Evolutionary conservation across 1,139 yeast genomes (phyloP).

Genomic region (Pichia sp.): DNA sequence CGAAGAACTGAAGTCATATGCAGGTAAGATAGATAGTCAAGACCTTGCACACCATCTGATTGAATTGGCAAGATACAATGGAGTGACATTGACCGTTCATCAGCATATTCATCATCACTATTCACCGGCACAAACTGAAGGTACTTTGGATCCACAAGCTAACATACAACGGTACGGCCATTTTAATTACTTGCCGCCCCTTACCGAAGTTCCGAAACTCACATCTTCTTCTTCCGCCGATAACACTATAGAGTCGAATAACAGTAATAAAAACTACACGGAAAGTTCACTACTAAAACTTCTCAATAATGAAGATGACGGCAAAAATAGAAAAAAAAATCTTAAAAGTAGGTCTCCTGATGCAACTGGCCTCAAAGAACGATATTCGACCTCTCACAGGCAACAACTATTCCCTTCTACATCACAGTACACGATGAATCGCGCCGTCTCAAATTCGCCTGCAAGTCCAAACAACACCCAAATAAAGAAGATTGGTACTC

Average conservation of each 20-base stretch:
- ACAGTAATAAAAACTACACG: constrained; percentile 22
- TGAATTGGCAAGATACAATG: constrained; percentile 53
- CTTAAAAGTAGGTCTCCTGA: not conserved
- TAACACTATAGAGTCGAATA: constrained; percentile 22
- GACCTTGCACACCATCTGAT: constrained; percentile 51
- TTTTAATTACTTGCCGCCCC: constrained; percentile 65
- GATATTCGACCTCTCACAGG: constrained; percentile 9
- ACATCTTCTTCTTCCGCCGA: constrained; percentile 47
- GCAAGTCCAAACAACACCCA: not conserved
- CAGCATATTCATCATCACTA: constrained; percentile 79
- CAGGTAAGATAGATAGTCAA: constrained; percentile 45
- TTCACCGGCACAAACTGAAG: constrained; percentile 33
- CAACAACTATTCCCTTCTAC: constrained; percentile 14
- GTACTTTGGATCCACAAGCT: constrained; percentile 43
- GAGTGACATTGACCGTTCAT: constrained; percentile 64
- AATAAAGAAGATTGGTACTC: not conserved
- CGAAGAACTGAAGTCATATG: constrained; percentile 24
- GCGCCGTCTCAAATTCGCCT: not conserved
- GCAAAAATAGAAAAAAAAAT: not conserved
- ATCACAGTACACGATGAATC: too few species aligned
- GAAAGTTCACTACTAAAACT: constrained; percentile 39
- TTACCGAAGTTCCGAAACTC: constrained; percentile 63
- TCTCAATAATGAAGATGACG: constrained; percentile 27
- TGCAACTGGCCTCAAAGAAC: constrained; percentile 3
- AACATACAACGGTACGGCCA: constrained; percentile 57